A percentile compares a stretch with the other conserved stretches of the same genome.
Evolutionary conservation across 371 early-diverging fungal species (phyloP).

Genomic region (Chytridium lagenaria): DNA sequence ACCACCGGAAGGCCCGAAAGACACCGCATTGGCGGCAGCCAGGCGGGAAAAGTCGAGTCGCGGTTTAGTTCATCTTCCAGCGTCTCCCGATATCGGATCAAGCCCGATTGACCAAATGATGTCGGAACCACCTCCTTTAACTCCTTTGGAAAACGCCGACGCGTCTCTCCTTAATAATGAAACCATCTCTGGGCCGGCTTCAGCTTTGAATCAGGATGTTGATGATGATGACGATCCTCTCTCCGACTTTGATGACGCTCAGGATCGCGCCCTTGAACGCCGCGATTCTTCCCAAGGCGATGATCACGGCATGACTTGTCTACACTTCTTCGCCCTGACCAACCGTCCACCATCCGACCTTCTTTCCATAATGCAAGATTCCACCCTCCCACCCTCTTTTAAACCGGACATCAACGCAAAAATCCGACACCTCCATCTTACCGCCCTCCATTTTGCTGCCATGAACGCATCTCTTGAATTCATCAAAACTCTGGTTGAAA

Average conservation of each 20-base stretch:
- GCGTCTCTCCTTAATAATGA: no score
- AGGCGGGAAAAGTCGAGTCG: no score
- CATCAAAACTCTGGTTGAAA: conserved; percentile 8
- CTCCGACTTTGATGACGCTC: neutral
- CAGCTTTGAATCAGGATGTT: no score
- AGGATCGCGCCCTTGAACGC: conserved; percentile 8
- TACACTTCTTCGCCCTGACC: conserved; percentile 29
- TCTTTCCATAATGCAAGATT: neutral
- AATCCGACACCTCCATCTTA: conserved; percentile 21
- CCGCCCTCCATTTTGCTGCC: conserved; percentile 32
- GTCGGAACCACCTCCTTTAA: no score
- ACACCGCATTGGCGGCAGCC: no score
- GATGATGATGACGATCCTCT: neutral
- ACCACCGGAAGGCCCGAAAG: no score
- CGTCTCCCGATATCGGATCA: no score
- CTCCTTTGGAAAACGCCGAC: no score
- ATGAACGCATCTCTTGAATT: conserved; percentile 29
- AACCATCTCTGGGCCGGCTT: no score
- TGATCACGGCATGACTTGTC: conserved; percentile 32
- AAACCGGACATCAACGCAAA: conserved; percentile 24
- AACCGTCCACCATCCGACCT: neutral
- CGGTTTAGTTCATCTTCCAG: no score
- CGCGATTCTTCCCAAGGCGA: conserved; percentile 31
- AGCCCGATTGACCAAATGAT: no score
- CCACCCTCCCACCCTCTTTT: neutral